phyloP scores from a whole-genome alignment of 2,329 filamentous ascomycete species.

The Neonectria magnoliae region DNA sequence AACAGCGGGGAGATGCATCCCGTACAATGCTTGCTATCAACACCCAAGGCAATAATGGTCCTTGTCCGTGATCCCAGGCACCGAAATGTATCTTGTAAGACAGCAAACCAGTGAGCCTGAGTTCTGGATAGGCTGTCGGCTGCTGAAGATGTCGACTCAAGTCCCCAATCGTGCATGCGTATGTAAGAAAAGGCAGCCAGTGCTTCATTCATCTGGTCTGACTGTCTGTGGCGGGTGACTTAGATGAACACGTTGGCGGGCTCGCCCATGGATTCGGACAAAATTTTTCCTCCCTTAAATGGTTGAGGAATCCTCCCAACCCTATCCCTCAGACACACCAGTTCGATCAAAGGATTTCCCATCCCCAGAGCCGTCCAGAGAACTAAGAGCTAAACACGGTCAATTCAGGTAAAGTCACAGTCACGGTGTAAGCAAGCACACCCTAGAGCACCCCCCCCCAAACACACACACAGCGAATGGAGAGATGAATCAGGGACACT shows the following conservation, averaged over 20 bases:
- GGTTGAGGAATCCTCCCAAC: slow-evolving; percentile 13
- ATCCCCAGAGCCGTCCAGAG: background rate
- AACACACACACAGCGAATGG: too few species aligned
- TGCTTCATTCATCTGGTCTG: background rate
- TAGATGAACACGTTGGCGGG: background rate
- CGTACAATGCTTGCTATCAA: background rate
- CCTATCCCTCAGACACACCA: slow-evolving; percentile 9
- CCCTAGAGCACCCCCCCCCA: background rate
- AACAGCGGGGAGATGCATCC: background rate
- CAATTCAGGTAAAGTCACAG: background rate
- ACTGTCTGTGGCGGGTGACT: slow-evolving; percentile 14
- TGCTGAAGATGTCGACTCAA: background rate
- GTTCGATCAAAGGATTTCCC: background rate
- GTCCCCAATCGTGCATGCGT: background rate
- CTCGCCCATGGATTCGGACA: background rate
- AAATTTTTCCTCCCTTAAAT: background rate
- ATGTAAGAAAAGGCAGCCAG: background rate
- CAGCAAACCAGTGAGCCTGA: background rate
- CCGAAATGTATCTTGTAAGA: background rate
- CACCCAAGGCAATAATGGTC: background rate
- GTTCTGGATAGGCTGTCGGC: background rate
- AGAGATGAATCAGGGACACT: background rate
- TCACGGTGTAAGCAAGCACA: background rate
- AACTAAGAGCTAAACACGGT: background rate
- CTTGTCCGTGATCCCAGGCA: background rate